A percentile compares a stretch with the other conserved stretches of the same genome.
Conservation (phyloP, 2,329 filamentous ascomycete genomes). For the Fusarium bactridioides region DNA sequence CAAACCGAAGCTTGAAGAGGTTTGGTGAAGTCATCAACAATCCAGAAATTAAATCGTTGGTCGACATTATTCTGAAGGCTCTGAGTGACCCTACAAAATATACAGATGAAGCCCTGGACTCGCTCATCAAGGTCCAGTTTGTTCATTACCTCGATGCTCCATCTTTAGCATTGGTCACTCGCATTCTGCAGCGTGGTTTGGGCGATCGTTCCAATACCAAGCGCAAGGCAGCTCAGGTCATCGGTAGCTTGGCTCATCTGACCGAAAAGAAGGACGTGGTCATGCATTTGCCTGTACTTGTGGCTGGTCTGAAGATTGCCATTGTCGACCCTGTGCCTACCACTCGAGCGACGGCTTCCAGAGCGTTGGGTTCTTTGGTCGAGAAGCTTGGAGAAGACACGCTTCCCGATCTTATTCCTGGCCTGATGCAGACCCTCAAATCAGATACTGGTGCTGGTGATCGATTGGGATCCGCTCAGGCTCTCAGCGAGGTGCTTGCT, state of each 20-base stretch:
- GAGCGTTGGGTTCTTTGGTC: constrained; percentile 93
- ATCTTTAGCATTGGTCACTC: constrained; percentile 91
- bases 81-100: constrained; percentile 97
- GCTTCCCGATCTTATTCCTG: constrained; percentile 94
- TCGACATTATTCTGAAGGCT: constrained; percentile 91
- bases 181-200: constrained; percentile 92
- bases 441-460: constrained; percentile 97
- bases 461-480: constrained; percentile 93
- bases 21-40: constrained; percentile 99
- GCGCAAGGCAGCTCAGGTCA: constrained; percentile 95
- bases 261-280: constrained; percentile 96
- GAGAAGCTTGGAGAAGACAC: constrained; percentile 98
- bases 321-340: constrained; percentile 96
- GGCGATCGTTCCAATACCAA: constrained; percentile 93
- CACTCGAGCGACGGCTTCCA: constrained; percentile 93
- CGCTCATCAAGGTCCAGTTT: constrained; percentile 97
- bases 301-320: constrained; percentile 87
- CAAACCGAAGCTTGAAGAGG: constrained; percentile 94
- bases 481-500: constrained; percentile 93
- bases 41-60: constrained; percentile 92
- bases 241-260: constrained; percentile 95
- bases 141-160: constrained; percentile 98
- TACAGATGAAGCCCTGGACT: constrained; percentile 92
- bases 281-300: constrained; percentile 88
- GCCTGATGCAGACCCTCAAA: constrained; percentile 96